phyloP scores from a whole-genome alignment of 495 filamentous ascomycete genomes.

The Hypoxylon perforatum region DNA sequence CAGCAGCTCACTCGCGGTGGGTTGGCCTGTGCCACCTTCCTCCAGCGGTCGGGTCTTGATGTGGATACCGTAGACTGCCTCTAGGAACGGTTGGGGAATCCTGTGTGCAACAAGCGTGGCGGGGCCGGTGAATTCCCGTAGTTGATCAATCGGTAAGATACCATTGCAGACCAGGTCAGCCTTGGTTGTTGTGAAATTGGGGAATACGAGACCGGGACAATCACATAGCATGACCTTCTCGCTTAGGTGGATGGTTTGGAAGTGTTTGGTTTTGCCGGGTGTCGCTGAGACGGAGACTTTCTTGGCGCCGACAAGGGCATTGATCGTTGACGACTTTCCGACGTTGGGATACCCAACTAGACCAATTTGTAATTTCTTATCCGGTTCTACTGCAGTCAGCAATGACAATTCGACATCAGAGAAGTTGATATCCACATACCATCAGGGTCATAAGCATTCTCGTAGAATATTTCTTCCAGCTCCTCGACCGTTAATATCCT shows the following conservation, averaged over 20 bases:
- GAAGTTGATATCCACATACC: constrained; percentile 47
- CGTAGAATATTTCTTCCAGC: constrained; percentile 86
- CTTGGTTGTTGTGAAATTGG: constrained; percentile 97
- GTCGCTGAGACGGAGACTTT: constrained; percentile 98
- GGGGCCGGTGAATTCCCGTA: constrained; percentile 93
- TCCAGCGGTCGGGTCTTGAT: constrained; percentile 84
- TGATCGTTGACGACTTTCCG: constrained; percentile 98
- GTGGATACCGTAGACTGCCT: constrained; percentile 92
- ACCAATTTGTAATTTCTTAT: constrained; percentile 85
- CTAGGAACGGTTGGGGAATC: constrained; percentile 90
- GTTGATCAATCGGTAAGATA: constrained; percentile 95
- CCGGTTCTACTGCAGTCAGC: constrained; percentile 43
- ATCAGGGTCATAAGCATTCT: constrained; percentile 70
- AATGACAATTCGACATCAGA: background rate
- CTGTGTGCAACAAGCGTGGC: constrained; percentile 85
- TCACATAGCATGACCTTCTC: constrained; percentile 92
- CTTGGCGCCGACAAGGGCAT: constrained; percentile 95
- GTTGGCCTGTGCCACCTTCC: constrained; percentile 91
- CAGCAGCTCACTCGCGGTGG: constrained; percentile 88
- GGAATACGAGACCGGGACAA: constrained; percentile 98
- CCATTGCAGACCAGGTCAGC: constrained; percentile 96
- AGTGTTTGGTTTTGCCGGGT: constrained; percentile 99
- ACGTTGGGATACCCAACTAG: constrained; percentile 99
- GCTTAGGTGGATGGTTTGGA: constrained; percentile 96
- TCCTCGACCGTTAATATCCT: constrained; percentile 92